A percentile compares a stretch with the other conserved stretches of the same genome.
These are phyloP conservation scores for Aspergillus hancockii DNA, from an alignment of 495 filamentous ascomycete species.

Conservation along the genomic window DNA sequence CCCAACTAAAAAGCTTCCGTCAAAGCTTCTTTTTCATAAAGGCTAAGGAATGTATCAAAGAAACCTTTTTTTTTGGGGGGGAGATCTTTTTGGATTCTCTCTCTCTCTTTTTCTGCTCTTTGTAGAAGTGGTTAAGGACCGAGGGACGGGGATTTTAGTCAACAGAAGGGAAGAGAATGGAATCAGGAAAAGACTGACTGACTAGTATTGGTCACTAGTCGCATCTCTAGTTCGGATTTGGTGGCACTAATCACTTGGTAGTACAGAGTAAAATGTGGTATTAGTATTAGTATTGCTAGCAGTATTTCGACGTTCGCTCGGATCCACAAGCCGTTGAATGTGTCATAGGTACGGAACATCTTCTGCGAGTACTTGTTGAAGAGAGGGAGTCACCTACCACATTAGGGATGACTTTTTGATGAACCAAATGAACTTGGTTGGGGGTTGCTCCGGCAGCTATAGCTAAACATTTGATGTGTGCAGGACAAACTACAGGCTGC, in stretches of 20 bases:
- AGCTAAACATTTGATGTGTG: neutral
- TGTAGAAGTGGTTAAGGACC: neutral
- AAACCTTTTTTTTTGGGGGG: neutral
- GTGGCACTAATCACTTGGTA: neutral
- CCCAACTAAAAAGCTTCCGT: neutral
- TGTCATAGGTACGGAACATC: neutral
- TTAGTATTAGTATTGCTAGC: neutral
- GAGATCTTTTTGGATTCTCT: neutral
- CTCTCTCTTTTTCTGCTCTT: neutral
- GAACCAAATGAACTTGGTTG: neutral
- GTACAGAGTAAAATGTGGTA: neutral
- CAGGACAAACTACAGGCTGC: neutral
- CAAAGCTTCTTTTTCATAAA: neutral
- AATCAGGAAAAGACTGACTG: neutral
- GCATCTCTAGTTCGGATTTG: neutral
- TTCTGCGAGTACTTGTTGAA: neutral
- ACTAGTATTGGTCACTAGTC: constrained; percentile 2
- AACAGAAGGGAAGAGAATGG: neutral
- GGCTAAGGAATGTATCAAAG: neutral
- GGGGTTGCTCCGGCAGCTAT: neutral
- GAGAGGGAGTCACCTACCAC: neutral
- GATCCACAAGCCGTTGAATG: neutral
- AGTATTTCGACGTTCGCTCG: neutral
- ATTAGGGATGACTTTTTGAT: neutral
- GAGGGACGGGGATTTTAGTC: neutral